These are phyloP conservation scores for Rhynchosporium secalis DNA, from an alignment of 2,329 filamentous ascomycete genomes.

Conservation along the genomic window DNA sequence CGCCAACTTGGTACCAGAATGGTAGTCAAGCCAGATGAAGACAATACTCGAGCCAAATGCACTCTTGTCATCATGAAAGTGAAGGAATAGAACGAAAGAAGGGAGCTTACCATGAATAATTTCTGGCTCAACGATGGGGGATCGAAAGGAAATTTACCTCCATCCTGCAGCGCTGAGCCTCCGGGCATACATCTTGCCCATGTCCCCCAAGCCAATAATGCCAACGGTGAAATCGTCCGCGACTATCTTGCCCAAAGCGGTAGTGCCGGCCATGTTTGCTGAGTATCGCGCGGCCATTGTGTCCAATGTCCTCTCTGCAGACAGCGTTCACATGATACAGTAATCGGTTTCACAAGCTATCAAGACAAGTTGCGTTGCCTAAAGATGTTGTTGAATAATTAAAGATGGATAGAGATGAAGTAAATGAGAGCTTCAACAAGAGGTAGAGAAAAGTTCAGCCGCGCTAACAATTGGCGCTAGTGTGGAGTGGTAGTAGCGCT, in stretches of 20 bases:
- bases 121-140: slow-evolving; percentile 33
- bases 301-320: slow-evolving; percentile 9
- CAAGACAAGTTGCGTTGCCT: neutral
- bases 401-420: neutral
- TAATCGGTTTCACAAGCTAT: neutral
- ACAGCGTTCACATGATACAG: slow-evolving; percentile 18
- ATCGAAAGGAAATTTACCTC: slow-evolving; percentile 67
- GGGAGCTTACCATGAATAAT: slow-evolving; percentile 34
- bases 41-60: slow-evolving; percentile 99
- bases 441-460: neutral
- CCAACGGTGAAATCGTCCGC: slow-evolving; percentile 69
- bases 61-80: slow-evolving; percentile 96
- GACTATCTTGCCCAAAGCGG: slow-evolving; percentile 16
- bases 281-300: slow-evolving; percentile 16
- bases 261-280: slow-evolving; percentile 11
- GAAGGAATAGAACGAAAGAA: slow-evolving; percentile 17
- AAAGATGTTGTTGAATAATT: neutral
- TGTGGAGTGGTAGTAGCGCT: neutral
- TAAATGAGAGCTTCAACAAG: neutral
- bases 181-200: slow-evolving; percentile 98
- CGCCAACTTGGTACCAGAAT: slow-evolving; percentile 69
- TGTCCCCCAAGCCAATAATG: slow-evolving; percentile 98
- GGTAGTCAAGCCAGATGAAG: slow-evolving; percentile 61
- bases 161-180: slow-evolving; percentile 88
- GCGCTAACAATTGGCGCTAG: slow-evolving; percentile 2